phyloP scores from a whole-genome alignment of 306 rosid species.

The Pyrus bretschneideri region DNA sequence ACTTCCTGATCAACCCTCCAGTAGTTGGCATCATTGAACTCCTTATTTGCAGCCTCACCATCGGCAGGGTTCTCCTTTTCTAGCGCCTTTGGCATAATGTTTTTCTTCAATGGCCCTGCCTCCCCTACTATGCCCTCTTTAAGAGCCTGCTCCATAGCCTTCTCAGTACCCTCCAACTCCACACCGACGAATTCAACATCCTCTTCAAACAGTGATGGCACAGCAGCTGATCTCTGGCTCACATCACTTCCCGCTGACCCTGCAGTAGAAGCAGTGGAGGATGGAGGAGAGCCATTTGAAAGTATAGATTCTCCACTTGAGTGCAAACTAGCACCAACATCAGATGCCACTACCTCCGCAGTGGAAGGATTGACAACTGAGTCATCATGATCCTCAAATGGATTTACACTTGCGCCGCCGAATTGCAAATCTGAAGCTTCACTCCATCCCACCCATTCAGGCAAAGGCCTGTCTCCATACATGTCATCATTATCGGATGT shows the following conservation, averaged over 20 bases:
- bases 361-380: slow-evolving; percentile 27
- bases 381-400: slow-evolving; percentile 62
- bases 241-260: slow-evolving; percentile 34
- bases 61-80: slow-evolving; percentile 72
- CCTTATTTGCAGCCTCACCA: slow-evolving; percentile 67
- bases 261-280: slow-evolving; percentile 34
- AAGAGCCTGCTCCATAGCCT: slow-evolving; percentile 97
- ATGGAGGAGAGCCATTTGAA: slow-evolving; percentile 61
- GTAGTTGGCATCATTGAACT: slow-evolving; percentile 89
- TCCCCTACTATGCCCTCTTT: slow-evolving; percentile 98
- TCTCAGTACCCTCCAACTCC: slow-evolving; percentile 87
- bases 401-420: slow-evolving; percentile 63
- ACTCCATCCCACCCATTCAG: slow-evolving; percentile 95
- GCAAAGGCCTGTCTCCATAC: slow-evolving; percentile 71
- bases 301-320: slow-evolving; percentile 37
- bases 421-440: slow-evolving; percentile 67
- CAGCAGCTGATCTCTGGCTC: slow-evolving; percentile 45
- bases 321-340: slow-evolving; percentile 30
- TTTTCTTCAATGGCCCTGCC: slow-evolving; percentile 95
- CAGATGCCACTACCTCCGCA: slow-evolving; percentile 37
- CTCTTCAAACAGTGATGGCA: slow-evolving; percentile 85
- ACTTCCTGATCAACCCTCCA: slow-evolving; percentile 99
- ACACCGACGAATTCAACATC: slow-evolving; percentile 96
- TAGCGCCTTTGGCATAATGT: slow-evolving; percentile 41
- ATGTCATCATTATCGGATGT: slow-evolving; percentile 56